Conservation (phyloP, 208 protist species). For the Wallacemonas sp. region DNA sequence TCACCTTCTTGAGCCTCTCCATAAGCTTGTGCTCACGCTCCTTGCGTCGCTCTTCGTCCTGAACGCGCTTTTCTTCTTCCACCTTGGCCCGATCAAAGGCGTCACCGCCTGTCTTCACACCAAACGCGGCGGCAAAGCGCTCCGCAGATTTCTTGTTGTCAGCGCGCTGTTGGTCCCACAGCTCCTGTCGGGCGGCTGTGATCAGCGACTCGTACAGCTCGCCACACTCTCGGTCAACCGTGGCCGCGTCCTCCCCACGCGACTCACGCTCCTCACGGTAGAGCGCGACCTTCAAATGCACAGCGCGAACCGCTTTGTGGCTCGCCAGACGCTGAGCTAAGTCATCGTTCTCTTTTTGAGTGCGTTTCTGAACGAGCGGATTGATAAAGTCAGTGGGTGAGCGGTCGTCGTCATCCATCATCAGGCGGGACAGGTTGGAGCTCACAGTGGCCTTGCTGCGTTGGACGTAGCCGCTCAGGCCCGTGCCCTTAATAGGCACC, state of each 20-base stretch:
- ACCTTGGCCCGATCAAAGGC: conserved; percentile 60
- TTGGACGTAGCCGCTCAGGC: conserved; percentile 86
- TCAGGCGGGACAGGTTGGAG: conserved; percentile 8
- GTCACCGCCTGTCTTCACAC: conserved; percentile 35
- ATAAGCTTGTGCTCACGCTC: conserved; percentile 63
- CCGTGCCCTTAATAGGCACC: conserved; percentile 69
- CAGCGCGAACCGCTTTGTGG: conserved; percentile 56
- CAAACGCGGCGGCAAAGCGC: conserved; percentile 74
- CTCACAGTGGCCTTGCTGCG: conserved; percentile 57
- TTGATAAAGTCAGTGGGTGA: conserved; percentile 45
- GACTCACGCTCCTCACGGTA: conserved; percentile 74
- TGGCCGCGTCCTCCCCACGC: conserved; percentile 37
- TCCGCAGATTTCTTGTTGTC: conserved; percentile 64
- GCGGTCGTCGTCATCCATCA: conserved; percentile 27
- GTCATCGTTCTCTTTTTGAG: conserved; percentile 69
- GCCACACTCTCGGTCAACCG: conserved; percentile 61
- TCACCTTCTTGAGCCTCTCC: conserved; percentile 70
- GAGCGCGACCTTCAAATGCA: conserved; percentile 55
- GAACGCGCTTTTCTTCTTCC: conserved; percentile 41
- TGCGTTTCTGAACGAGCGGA: conserved; percentile 64
- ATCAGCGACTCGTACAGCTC: conserved; percentile 55
- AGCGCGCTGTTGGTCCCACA: conserved; percentile 26
- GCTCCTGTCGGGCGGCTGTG: conserved; percentile 28
- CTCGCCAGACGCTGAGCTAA: conserved; percentile 49
- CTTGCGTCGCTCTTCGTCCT: conserved; percentile 45